Evolutionary conservation across 1,139 yeast species (phyloP).

Genomic region (Sugiyamaella japonica): DNA sequence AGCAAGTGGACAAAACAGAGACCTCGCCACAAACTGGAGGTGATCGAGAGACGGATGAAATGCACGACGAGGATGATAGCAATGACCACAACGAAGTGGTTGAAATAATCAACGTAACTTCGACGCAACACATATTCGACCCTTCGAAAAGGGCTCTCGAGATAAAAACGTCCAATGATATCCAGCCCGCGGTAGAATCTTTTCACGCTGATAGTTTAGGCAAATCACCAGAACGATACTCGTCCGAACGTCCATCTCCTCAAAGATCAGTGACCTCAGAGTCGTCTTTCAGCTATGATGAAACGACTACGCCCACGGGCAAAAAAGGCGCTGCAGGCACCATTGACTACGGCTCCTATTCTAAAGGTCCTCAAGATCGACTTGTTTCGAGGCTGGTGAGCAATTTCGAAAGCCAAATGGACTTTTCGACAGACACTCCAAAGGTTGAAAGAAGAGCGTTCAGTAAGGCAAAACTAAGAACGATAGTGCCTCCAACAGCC

Average conservation of each 20-base stretch:
- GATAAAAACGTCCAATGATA: not conserved
- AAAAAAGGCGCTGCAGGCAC: constrained; percentile 24
- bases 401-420: constrained; percentile 30
- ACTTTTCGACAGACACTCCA: constrained; percentile 3
- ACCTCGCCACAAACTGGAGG: not conserved
- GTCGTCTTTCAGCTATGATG: not conserved
- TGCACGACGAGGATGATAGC: constrained; percentile 1
- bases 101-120: not conserved
- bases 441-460: constrained; percentile 15
- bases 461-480: constrained; percentile 7
- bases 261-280: constrained; percentile 6
- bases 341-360: constrained; percentile 23
- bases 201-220: not conserved
- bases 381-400: constrained; percentile 31
- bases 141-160: not conserved
- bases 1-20: not conserved
- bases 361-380: constrained; percentile 26
- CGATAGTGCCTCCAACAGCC: not conserved
- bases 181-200: not conserved
- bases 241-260: constrained; percentile 6
- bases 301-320: not conserved
- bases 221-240: not conserved
- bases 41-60: constrained; percentile 5
- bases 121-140: constrained; percentile 4
- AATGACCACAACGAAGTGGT: constrained; percentile 9